Base-by-base conservation (phyloP, 2,329 filamentous ascomycete species). In the Trichoderma gracile region DNA sequence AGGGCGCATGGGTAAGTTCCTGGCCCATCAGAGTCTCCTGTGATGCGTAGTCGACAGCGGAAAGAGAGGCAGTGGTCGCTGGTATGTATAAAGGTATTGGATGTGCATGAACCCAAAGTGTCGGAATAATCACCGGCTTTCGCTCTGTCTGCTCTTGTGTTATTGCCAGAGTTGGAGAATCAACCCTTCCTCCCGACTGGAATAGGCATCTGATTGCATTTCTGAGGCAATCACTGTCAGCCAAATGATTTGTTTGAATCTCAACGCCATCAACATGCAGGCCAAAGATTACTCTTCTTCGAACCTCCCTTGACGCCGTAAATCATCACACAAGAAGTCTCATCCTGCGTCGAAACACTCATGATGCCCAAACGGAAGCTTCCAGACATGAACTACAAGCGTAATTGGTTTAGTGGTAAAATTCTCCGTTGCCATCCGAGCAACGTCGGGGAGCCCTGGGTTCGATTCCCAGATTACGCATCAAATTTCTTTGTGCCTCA, bases 341-440 rank as follows among this genome's bases (percentile, higher is more conserved):
- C 8, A 33, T 7, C 9, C 9, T 7, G 2, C 10, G 10, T 9
- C 10, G 23, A 56, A 23, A 49, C n/a, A 1, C 38, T 52, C 57
- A 50, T 60, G 7, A 30, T 5, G 1, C 6, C 0, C 1, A 42
- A n/a, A 43, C 7, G 2, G 10, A 3, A 8, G 3, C 1, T 2
- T 5, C 5, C n/a, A 9, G 4, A 2, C 9, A 60, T 15, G 10
- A 38, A 62, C 19, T 25, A 54, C 40, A 43, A 68, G 69, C 67
- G 67, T 67, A 66, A 67, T 68, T 68, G 66, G 67, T 68, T 68
- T 66, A 68, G 67, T 68, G 65, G 65, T 68, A 68, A 68, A 68
- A 68, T 68, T 68, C 66, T 68, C 65, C 65, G 66, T 68, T 68
- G 66, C 66, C 66, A 68, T 68, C 66, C 54, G 65, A 47, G 42